Percentiles rank a stretch among this genome's conserved stretches.
Conservation (phyloP, 23 red algal species). For the Cyanidiococcus yangmingshanensis region DNA sequence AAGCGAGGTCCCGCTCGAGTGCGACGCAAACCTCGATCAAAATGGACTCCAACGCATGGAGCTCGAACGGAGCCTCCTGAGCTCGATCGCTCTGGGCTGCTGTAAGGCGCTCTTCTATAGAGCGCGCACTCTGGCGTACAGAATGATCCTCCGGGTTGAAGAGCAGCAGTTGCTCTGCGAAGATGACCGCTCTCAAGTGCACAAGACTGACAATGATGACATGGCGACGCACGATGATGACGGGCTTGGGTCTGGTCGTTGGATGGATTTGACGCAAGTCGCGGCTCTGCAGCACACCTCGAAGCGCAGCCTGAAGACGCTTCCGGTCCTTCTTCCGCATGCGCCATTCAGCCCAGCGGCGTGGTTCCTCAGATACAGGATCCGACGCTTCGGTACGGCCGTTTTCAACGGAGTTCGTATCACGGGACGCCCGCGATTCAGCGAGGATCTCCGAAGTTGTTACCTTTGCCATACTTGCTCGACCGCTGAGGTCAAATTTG, state of each 20-base stretch:
- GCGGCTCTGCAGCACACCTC: not conserved
- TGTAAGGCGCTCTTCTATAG: not conserved
- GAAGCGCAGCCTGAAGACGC: not conserved
- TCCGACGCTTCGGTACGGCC: not conserved
- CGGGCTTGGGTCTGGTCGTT: not conserved
- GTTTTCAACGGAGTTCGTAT: not conserved
- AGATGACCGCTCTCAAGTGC: not conserved
- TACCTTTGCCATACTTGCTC: not conserved
- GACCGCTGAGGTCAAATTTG: not conserved
- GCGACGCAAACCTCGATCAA: constrained; percentile 53
- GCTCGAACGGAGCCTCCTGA: constrained; percentile 51
- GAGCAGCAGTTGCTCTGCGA: constrained; percentile 5
- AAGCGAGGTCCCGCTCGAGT: constrained; percentile 55
- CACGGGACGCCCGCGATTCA: not conserved
- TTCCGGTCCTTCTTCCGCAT: not conserved
- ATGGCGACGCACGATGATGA: constrained; percentile 1
- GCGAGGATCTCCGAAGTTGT: not conserved
- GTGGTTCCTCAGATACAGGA: not conserved
- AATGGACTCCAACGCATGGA: constrained; percentile 73
- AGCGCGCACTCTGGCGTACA: not conserved
- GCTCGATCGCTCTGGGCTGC: not conserved
- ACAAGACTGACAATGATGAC: constrained; percentile 4
- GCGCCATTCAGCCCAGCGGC: not conserved
- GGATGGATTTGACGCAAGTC: constrained; percentile 1
- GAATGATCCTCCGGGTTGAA: not conserved